Evolutionary conservation across 257 asterid species (phyloP).

Genomic region (Schizonepeta tenuifolia): DNA sequence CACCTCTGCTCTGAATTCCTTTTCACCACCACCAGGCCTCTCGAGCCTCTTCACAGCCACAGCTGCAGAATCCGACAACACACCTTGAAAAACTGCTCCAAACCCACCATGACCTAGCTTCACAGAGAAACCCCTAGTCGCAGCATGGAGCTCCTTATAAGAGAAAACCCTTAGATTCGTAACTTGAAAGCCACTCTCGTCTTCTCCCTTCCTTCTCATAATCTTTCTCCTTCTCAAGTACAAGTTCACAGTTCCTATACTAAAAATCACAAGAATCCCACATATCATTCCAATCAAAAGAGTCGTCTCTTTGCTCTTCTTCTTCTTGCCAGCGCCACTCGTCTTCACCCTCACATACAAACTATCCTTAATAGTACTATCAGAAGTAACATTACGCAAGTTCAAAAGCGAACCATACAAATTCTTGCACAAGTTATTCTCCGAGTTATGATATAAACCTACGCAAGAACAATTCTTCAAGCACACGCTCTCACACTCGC

Average conservation of each 20-base stretch:
- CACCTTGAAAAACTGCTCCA: constrained; percentile 78
- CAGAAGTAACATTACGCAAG: constrained; percentile 51
- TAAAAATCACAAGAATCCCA: constrained; percentile 50
- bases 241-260: constrained; percentile 44
- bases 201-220: constrained; percentile 43
- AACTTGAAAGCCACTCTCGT: constrained; percentile 55
- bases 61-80: constrained; percentile 51
- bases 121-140: constrained; percentile 71
- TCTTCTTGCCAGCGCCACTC: constrained; percentile 29
- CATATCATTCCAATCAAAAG: constrained; percentile 51
- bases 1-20: constrained; percentile 82
- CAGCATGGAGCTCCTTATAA: constrained; percentile 69
- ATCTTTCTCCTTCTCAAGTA: constrained; percentile 46
- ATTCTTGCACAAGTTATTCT: constrained; percentile 57
- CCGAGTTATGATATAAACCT: constrained; percentile 57
- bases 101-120: constrained; percentile 93
- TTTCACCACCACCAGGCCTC: constrained; percentile 78
- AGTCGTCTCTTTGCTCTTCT: constrained; percentile 35
- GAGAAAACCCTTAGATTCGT: constrained; percentile 67
- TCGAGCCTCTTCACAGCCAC: constrained; percentile 88
- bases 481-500: constrained; percentile 59
- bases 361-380: constrained; percentile 48
- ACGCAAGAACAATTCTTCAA: constrained; percentile 69
- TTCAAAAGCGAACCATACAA: constrained; percentile 62
- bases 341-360: constrained; percentile 57